A percentile compares a stretch with the other conserved stretches of the same genome.
These are phyloP conservation scores for Trichosporon faecale DNA, from an alignment of 1,284 basidiomycete species.

Conservation along the genomic window DNA sequence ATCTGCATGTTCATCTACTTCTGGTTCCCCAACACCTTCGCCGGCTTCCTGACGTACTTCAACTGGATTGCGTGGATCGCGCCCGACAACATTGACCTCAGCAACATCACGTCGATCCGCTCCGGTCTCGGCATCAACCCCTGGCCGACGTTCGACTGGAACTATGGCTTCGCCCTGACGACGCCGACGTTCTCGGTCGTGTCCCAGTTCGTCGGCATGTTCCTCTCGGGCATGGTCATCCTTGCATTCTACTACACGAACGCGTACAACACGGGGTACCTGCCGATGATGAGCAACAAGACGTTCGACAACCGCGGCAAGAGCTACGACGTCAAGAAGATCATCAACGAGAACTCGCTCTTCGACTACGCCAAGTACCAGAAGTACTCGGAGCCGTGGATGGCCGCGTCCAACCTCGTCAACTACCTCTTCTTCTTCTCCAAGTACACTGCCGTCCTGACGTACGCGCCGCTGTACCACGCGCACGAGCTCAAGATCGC, in stretches of 20 bases:
- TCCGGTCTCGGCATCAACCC: constrained; percentile 38
- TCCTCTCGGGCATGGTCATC: constrained; percentile 29
- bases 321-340: constrained; percentile 55
- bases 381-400: constrained; percentile 32
- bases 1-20: constrained; percentile 42
- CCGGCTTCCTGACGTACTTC: constrained; percentile 57
- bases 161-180: constrained; percentile 25
- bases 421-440: constrained; percentile 36
- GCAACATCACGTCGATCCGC: constrained; percentile 26
- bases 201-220: constrained; percentile 35
- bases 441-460: constrained; percentile 26
- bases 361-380: constrained; percentile 28
- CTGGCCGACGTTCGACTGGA: constrained; percentile 49
- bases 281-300: constrained; percentile 29
- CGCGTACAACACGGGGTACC: constrained; percentile 18
- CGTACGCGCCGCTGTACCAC: constrained; percentile 52
- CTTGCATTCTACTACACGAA: constrained; percentile 25
- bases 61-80: constrained; percentile 63
- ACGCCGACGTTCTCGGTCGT: constrained; percentile 37
- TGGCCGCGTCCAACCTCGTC: constrained; percentile 31
- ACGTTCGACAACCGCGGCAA: constrained; percentile 30
- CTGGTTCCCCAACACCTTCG: constrained; percentile 52
- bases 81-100: constrained; percentile 44
- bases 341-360: constrained; percentile 22
- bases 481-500: constrained; percentile 50